phyloP scores from a whole-genome alignment of 176 grass and related monocot species.

The Zoysia pacifica region DNA sequence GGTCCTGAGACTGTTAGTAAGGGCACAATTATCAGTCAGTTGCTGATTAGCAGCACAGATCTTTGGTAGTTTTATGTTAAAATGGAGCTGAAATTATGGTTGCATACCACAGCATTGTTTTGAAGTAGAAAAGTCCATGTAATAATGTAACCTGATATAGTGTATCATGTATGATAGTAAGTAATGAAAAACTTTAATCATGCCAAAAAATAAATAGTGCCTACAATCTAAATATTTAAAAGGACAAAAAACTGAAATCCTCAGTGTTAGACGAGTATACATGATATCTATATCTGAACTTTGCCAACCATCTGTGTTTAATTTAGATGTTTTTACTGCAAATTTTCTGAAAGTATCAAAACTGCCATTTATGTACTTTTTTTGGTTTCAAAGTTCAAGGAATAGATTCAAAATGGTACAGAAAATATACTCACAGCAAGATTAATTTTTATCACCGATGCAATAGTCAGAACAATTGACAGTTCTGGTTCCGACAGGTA shows the following conservation, averaged over 20 bases:
- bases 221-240: background rate
- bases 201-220: background rate
- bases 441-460: constrained; percentile 56
- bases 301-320: background rate
- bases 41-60: background rate
- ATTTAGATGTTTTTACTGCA: background rate
- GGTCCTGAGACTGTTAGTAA: constrained; percentile 54
- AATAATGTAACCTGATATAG: constrained; percentile 50
- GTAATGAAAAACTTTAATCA: background rate
- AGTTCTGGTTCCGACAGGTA: constrained; percentile 57
- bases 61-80: background rate
- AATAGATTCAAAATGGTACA: background rate
- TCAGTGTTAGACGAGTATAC: background rate
- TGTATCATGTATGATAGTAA: background rate
- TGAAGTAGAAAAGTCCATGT: constrained; percentile 53
- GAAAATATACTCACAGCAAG: constrained; percentile 46
- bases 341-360: background rate
- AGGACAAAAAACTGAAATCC: background rate
- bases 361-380: background rate
- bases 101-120: constrained; percentile 67
- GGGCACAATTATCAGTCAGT: background rate
- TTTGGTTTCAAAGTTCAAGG: background rate
- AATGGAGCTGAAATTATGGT: background rate
- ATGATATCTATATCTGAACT: background rate
- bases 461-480: constrained; percentile 48